Conservation (phyloP, 2,329 filamentous ascomycete genomes). For the Trichoderma atroviride region DNA sequence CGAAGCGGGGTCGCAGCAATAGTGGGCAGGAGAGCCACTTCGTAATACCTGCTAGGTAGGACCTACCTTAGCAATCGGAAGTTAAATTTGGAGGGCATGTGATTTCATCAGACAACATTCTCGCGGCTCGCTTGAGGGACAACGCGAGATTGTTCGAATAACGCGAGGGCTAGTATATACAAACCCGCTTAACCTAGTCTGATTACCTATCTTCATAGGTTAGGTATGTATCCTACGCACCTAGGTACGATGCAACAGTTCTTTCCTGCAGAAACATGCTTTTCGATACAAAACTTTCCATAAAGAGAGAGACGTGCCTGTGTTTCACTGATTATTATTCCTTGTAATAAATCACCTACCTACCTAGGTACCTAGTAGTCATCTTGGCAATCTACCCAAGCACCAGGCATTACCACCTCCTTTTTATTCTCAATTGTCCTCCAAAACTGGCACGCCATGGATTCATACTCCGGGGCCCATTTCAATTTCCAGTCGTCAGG, state of each 20-base stretch:
- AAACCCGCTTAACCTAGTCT: too few relatives aligned
- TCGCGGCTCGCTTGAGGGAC: background rate
- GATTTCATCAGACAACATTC: background rate
- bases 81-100: background rate
- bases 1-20: conserved; percentile 26
- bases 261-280: too few relatives aligned
- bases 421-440: conserved; percentile 27
- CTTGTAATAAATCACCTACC: too few relatives aligned
- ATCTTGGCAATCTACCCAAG: conserved; percentile 32
- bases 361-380: background rate
- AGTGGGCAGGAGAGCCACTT: background rate
- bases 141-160: background rate
- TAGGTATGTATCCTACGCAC: too few relatives aligned
- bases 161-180: background rate
- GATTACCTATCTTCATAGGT: too few relatives aligned
- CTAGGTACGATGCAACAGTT: too few relatives aligned
- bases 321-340: too few relatives aligned
- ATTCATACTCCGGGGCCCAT: conserved; percentile 36
- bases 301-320: too few relatives aligned
- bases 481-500: conserved; percentile 31
- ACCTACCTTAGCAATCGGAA: background rate
- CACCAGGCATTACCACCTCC: conserved; percentile 32
- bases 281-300: too few relatives aligned
- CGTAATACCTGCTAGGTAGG: background rate
- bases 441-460: conserved; percentile 37